A percentile compares a stretch with the other conserved stretches of the same genome.
These are phyloP conservation scores for Globisporangium orthogonon DNA, from an alignment of 352 stramenopile genomes.

Conservation along the genomic window DNA sequence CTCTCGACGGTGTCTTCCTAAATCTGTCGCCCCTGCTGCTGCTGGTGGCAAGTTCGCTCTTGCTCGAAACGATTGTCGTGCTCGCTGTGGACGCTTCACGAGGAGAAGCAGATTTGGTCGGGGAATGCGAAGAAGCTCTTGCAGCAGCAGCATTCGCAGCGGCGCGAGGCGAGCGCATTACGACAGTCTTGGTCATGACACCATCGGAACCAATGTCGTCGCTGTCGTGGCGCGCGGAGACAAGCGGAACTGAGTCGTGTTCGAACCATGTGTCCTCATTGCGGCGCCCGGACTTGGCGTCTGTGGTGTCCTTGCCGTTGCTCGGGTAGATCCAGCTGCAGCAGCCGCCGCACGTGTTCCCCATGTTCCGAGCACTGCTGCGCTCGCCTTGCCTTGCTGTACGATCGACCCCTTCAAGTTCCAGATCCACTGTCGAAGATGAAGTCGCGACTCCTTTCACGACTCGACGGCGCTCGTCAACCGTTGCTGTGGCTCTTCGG, in stretches of 20 bases:
- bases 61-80: neutral
- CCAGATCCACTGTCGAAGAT: neutral
- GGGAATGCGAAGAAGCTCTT: neutral
- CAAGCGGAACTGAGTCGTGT: slow-evolving; percentile 50
- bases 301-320: slow-evolving; percentile 5
- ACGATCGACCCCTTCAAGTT: too few species aligned
- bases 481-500: neutral
- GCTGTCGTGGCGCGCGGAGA: slow-evolving; percentile 36
- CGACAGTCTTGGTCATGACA: slow-evolving; percentile 50
- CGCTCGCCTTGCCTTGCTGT: neutral
- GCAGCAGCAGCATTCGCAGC: slow-evolving; percentile 1
- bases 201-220: slow-evolving; percentile 19
- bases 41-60: neutral
- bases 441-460: neutral
- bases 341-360: slow-evolving; percentile 13
- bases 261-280: slow-evolving; percentile 50
- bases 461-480: neutral
- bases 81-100: neutral
- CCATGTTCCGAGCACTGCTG: slow-evolving; percentile 4
- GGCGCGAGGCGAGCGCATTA: slow-evolving; percentile 35
- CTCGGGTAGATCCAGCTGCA: slow-evolving; percentile 14
- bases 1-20: slow-evolving; percentile 10
- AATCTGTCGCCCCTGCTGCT: neutral
- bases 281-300: slow-evolving; percentile 5
- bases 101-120: neutral